phyloP scores from a whole-genome alignment of 805 yeast species.

The Tetrapisispora fleetii region DNA sequence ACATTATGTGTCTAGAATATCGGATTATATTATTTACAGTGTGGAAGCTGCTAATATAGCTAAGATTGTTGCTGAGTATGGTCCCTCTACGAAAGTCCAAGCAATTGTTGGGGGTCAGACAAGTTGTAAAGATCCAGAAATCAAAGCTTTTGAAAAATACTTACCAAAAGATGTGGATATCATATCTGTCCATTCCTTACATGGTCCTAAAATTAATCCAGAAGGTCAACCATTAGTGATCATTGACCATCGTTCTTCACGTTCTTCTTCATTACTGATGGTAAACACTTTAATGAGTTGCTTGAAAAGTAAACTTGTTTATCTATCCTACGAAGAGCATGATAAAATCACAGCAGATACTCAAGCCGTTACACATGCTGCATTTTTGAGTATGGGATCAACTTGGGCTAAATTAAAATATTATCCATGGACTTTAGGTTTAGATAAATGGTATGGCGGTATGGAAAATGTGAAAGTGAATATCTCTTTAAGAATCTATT shows the following conservation, averaged over 20 bases:
- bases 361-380: conserved; percentile 97
- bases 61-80: conserved; percentile 63
- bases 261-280: conserved; percentile 42
- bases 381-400: conserved; percentile 90
- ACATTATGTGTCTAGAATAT: conserved; percentile 64
- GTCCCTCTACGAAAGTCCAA: conserved; percentile 79
- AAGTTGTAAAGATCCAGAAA: conserved; percentile 86
- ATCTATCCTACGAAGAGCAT: conserved; percentile 76
- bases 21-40: conserved; percentile 80
- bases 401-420: conserved; percentile 81
- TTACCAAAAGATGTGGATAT: conserved; percentile 76
- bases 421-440: conserved; percentile 70
- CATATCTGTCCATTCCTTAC: conserved; percentile 81
- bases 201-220: conserved; percentile 86
- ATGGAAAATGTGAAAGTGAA: conserved; percentile 93
- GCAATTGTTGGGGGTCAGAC: conserved; percentile 98
- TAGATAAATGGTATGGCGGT: conserved; percentile 75
- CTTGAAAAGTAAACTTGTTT: conserved; percentile 66
- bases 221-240: conserved; percentile 89
- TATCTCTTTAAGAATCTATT: conserved; percentile 78
- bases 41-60: conserved; percentile 86
- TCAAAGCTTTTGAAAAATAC: conserved; percentile 67
- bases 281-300: conserved; percentile 61
- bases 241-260: conserved; percentile 58
- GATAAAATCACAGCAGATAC: conserved; percentile 96